A percentile compares a stretch with the other conserved stretches of the same genome.
Conservation (phyloP, 2,329 filamentous ascomycete genomes). For the Xylariaceae sp. region DNA sequence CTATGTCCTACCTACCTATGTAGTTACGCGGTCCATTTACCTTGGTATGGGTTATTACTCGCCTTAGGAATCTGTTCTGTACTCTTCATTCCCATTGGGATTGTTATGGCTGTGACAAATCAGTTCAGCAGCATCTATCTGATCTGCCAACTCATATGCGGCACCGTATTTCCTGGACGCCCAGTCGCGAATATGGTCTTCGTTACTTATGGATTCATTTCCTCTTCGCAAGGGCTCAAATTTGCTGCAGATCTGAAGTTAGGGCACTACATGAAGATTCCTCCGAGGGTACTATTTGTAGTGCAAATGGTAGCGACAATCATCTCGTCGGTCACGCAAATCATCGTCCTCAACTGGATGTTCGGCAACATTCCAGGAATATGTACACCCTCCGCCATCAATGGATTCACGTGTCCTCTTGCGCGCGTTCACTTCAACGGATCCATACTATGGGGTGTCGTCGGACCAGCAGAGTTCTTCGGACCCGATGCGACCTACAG, state of each 20-base stretch:
- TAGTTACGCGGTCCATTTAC: slow-evolving; percentile 73
- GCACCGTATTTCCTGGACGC: slow-evolving; percentile 73
- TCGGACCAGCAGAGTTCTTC: slow-evolving; percentile 78
- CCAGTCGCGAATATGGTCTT: slow-evolving; percentile 93
- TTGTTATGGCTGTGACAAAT: slow-evolving; percentile 90
- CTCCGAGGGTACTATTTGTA: slow-evolving; percentile 70
- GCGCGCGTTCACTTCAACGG: slow-evolving; percentile 87
- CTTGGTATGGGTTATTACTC: slow-evolving; percentile 80
- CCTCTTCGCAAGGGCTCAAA: slow-evolving; percentile 81
- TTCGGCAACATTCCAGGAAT: slow-evolving; percentile 70
- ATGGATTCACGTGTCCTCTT: slow-evolving; percentile 82
- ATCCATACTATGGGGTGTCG: slow-evolving; percentile 83
- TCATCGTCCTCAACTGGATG: slow-evolving; percentile 86
- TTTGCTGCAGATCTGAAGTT: slow-evolving; percentile 84
- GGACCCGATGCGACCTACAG: slow-evolving; percentile 69
- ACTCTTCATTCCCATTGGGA: slow-evolving; percentile 85
- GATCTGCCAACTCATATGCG: slow-evolving; percentile 80
- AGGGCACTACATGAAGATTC: slow-evolving; percentile 84
- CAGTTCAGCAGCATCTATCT: slow-evolving; percentile 83
- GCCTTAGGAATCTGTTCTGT: slow-evolving; percentile 71
- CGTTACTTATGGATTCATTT: slow-evolving; percentile 86
- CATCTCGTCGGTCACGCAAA: slow-evolving; percentile 74
- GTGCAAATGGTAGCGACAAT: slow-evolving; percentile 72
- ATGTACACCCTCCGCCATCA: slow-evolving; percentile 74
- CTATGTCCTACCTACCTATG: slow-evolving; percentile 7